Percentiles rank a stretch among this genome's conserved stretches.
These are phyloP conservation scores for Betula pendula DNA, from an alignment of 306 rosid species.

Conservation along the genomic window DNA sequence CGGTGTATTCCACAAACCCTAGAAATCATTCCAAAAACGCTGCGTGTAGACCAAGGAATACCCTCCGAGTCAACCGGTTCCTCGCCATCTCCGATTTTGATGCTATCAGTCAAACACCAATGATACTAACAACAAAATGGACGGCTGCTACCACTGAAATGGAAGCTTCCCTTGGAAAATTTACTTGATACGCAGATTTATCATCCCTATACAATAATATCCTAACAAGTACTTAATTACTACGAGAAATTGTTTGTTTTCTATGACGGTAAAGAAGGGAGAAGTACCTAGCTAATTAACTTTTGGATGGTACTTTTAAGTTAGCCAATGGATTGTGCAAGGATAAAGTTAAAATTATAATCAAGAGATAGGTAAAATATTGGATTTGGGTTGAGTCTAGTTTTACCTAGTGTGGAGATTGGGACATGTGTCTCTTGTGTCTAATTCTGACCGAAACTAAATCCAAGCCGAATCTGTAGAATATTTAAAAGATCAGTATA, in stretches of 20 bases:
- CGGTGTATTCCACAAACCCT: slow-evolving; percentile 41
- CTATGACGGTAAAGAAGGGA: background rate
- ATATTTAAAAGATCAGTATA: background rate
- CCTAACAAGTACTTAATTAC: background rate
- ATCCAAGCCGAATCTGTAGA: background rate
- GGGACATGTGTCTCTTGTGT: too few species aligned
- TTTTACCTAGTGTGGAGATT: too few species aligned
- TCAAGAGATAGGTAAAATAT: background rate
- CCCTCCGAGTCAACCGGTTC: slow-evolving; percentile 6
- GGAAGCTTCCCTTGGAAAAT: slow-evolving; percentile 23
- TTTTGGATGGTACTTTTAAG: background rate
- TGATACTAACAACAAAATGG: slow-evolving; percentile 33
- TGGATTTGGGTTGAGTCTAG: too few species aligned
- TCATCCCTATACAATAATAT: background rate
- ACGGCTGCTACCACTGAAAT: slow-evolving; percentile 27
- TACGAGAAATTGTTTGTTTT: background rate
- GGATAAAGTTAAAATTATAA: background rate
- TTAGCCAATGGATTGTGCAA: background rate
- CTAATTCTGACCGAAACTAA: too few species aligned
- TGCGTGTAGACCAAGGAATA: slow-evolving; percentile 28
- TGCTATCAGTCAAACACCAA: slow-evolving; percentile 46
- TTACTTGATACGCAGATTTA: slow-evolving; percentile 2
- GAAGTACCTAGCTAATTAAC: background rate
- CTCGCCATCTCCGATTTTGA: slow-evolving; percentile 9
- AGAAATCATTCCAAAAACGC: slow-evolving; percentile 19